Percentiles rank a stretch among this genome's conserved stretches.
phyloP scores from a whole-genome alignment of 768 basidiomycete species.

The Lentinula edodes region DNA sequence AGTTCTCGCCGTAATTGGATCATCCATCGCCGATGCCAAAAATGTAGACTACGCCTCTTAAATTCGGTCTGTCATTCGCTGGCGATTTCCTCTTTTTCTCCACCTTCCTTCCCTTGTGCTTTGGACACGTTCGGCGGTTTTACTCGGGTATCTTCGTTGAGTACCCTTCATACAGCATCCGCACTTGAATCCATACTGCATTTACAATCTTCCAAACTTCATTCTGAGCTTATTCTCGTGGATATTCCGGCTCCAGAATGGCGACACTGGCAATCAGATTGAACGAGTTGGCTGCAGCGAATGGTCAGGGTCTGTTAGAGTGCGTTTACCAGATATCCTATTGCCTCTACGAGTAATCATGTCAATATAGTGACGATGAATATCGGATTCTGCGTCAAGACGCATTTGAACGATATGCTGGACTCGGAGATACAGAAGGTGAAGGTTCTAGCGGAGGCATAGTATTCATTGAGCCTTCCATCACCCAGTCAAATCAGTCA shows the following conservation, averaged over 20 bases:
- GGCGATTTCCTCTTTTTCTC: background rate
- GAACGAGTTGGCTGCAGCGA: constrained; percentile 62
- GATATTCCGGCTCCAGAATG: background rate
- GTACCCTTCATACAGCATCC: background rate
- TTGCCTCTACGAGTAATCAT: background rate
- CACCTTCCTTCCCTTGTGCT: constrained; percentile 12
- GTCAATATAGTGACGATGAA: constrained; percentile 55
- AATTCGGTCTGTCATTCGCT: background rate
- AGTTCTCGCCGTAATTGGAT: no score
- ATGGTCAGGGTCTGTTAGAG: constrained; percentile 63
- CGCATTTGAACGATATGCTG: constrained; percentile 56
- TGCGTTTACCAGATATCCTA: constrained; percentile 22
- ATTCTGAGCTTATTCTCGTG: background rate
- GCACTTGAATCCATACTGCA: no score
- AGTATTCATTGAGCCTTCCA: background rate
- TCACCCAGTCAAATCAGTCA: background rate
- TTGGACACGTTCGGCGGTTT: constrained; percentile 9
- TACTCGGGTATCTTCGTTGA: background rate
- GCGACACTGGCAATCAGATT: constrained; percentile 53
- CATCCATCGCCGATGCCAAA: background rate
- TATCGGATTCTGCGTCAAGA: constrained; percentile 66
- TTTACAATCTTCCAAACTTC: background rate
- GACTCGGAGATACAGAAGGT: constrained; percentile 6
- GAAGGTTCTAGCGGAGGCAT: constrained; percentile 2
- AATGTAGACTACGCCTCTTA: background rate